Evolutionary conservation across 768 basidiomycete genomes (phyloP).

Genomic region (Arthromyces matolae): DNA sequence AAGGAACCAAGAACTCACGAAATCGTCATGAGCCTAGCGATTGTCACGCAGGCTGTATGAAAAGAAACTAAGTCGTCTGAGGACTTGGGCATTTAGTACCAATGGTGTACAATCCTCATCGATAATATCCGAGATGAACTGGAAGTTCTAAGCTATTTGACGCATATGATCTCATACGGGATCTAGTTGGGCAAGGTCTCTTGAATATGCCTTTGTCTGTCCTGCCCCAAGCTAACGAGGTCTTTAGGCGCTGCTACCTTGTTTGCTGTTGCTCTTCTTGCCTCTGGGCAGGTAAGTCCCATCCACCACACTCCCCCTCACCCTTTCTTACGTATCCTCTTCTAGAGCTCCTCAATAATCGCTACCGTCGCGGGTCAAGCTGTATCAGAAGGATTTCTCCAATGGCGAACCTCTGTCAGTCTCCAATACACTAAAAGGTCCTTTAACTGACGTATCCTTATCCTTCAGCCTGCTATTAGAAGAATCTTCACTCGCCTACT

Average conservation of each 20-base stretch:
- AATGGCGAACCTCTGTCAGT: conserved; percentile 76
- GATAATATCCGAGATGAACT: too few species aligned
- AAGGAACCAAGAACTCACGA: too few species aligned
- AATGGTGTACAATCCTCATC: too few species aligned
- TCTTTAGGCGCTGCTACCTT: conserved; percentile 72
- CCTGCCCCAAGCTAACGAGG: neutral
- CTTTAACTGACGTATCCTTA: neutral
- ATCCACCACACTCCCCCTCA: neutral
- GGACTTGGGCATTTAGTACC: too few species aligned
- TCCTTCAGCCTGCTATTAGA: conserved; percentile 62
- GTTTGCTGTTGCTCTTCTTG: conserved; percentile 83
- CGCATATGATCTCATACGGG: conserved; percentile 71
- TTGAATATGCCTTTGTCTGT: neutral
- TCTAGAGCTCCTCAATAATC: conserved; percentile 77
- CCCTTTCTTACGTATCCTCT: neutral
- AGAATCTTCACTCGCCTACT: conserved; percentile 81
- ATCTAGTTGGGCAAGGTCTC: conserved; percentile 64
- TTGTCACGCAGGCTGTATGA: too few species aligned
- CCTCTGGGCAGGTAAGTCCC: conserved; percentile 64
- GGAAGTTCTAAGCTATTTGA: too few species aligned
- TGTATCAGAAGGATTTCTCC: conserved; percentile 85
- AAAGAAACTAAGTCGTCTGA: too few species aligned
- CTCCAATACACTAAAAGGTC: neutral
- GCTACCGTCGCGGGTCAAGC: conserved; percentile 90
- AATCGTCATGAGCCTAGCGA: too few species aligned